Evolutionary conservation across 1,284 basidiomycete genomes (phyloP).

Genomic region (Hymenochaete sp.): DNA sequence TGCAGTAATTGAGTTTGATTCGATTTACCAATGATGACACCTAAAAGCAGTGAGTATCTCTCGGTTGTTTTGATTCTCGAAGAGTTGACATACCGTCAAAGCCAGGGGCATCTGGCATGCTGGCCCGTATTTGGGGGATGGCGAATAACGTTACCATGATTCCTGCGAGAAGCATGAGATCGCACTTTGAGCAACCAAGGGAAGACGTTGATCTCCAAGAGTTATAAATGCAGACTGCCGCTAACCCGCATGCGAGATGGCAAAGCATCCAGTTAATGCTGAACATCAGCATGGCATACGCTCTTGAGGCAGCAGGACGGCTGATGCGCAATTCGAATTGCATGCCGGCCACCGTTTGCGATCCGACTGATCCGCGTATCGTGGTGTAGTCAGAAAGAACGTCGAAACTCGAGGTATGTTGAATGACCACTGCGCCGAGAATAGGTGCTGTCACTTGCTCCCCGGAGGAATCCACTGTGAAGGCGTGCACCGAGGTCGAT

Average conservation of each 20-base stretch:
- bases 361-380: constrained; percentile 26
- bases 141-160: constrained; percentile 36
- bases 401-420: constrained; percentile 40
- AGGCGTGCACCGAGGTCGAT: constrained; percentile 38
- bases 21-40: constrained; percentile 37
- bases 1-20: background rate
- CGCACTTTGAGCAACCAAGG: constrained; percentile 21
- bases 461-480: constrained; percentile 20
- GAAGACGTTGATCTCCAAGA: no score
- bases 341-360: constrained; percentile 24
- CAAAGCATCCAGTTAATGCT: constrained; percentile 44
- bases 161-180: constrained; percentile 34
- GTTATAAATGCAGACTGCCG: no score
- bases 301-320: constrained; percentile 37
- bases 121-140: constrained; percentile 42
- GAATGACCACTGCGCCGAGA: constrained; percentile 35
- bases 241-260: constrained; percentile 41
- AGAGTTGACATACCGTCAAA: constrained; percentile 37
- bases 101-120: constrained; percentile 52
- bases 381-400: constrained; percentile 35
- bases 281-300: constrained; percentile 41
- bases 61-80: background rate
- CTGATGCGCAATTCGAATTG: constrained; percentile 39
- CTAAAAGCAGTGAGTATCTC: constrained; percentile 22
- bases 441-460: constrained; percentile 32